Conservation (phyloP, 805 yeast species). For the Kodamaea restingae region DNA sequence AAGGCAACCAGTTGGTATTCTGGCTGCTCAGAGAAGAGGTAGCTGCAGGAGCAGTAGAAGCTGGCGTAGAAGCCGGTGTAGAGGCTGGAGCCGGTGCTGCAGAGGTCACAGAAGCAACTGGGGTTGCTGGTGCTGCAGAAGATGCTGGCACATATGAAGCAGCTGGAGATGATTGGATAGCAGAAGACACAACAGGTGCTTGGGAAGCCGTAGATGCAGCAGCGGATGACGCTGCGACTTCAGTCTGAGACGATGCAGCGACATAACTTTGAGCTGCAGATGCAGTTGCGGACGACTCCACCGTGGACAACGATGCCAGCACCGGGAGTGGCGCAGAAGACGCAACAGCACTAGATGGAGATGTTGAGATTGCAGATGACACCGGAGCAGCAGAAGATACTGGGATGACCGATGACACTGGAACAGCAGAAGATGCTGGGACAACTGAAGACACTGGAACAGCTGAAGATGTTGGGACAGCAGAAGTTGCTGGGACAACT, state of each 20-base stretch:
- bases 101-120: neutral
- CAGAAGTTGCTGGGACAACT: no score
- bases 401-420: no score
- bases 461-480: no score
- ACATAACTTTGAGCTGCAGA: no score
- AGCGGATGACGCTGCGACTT: neutral
- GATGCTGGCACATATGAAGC: conserved; percentile 3
- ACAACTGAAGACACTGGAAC: no score
- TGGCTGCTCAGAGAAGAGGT: conserved; percentile 2
- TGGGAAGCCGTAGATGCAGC: neutral
- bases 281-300: no score
- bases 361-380: neutral
- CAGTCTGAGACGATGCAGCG: no score
- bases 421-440: no score
- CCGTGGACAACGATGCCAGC: no score
- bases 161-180: neutral
- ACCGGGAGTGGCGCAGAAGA: no score
- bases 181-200: neutral
- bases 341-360: neutral
- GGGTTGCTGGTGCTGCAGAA: neutral
- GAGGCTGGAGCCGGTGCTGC: neutral
- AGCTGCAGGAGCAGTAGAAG: neutral
- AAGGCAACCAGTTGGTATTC: conserved; percentile 32
- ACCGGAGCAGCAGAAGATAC: neutral
- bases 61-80: neutral